Percentiles rank a stretch among this genome's conserved stretches.
These are phyloP conservation scores for Nemania diffusa DNA, from an alignment of 2,329 filamentous ascomycete genomes.

Conservation along the genomic window DNA sequence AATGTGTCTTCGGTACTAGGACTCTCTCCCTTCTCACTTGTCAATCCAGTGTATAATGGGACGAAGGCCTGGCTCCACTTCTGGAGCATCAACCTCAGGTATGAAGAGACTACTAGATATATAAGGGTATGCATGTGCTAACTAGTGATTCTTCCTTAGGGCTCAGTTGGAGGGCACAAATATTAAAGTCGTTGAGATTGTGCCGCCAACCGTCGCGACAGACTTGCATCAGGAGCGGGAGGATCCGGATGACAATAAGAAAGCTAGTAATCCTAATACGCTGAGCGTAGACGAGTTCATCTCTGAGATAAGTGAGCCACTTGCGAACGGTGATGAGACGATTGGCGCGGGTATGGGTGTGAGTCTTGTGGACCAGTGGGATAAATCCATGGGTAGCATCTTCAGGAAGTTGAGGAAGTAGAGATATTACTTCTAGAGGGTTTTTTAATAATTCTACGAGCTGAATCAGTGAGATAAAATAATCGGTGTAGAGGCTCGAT, in stretches of 20 bases:
- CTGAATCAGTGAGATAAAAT: neutral
- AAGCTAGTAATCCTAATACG: neutral
- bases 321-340: neutral
- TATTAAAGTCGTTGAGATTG: neutral
- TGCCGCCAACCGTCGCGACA: neutral
- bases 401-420: neutral
- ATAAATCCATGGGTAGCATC: neutral
- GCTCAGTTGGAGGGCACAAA: neutral
- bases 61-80: conserved; percentile 2
- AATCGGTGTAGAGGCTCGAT: neutral
- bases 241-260: neutral
- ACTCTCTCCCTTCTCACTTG: neutral
- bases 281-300: neutral
- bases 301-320: neutral
- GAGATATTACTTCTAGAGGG: neutral
- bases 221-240: neutral
- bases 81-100: conserved; percentile 3
- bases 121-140: neutral
- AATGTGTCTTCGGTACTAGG: neutral
- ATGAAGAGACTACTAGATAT: neutral
- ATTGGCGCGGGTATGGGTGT: neutral
- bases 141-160: neutral
- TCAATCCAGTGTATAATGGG: neutral
- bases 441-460: neutral
- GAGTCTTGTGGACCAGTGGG: neutral